Percentiles rank a stretch among this genome's conserved stretches.
Evolutionary conservation across 202 grass and related monocot genomes (phyloP).

Genomic region (Saccharum hybrid): DNA sequence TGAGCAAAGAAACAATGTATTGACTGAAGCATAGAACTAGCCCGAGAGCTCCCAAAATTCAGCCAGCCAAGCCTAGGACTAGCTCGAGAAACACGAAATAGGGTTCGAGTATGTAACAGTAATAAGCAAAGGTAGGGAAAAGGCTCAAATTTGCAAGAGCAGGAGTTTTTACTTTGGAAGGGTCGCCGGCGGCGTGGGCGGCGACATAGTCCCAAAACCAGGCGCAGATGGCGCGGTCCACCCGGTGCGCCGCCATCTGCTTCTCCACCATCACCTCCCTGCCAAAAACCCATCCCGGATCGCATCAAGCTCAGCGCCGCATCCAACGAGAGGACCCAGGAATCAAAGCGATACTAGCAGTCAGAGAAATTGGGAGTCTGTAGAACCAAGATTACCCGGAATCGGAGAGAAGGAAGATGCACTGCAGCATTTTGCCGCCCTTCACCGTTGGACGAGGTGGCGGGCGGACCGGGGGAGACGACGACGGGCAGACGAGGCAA

Average conservation of each 20-base stretch:
- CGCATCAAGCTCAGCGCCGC: constrained; percentile 22
- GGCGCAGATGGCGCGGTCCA: constrained; percentile 83
- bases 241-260: constrained; percentile 81
- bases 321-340: constrained; percentile 14
- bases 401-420: constrained; percentile 91
- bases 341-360: not conserved
- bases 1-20: not conserved
- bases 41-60: not conserved
- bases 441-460: not conserved
- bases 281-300: constrained; percentile 1
- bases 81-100: not conserved
- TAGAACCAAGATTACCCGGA: constrained; percentile 61
- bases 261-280: constrained; percentile 99
- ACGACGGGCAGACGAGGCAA: not conserved
- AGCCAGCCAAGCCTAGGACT: not conserved
- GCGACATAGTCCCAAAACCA: constrained; percentile 88
- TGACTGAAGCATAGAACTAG: not conserved
- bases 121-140: not conserved
- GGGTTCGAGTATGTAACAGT: not conserved
- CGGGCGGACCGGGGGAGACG: not conserved
- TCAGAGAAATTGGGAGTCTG: not conserved
- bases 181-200: constrained; percentile 63
- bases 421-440: constrained; percentile 67
- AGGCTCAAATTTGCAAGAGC: not conserved
- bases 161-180: constrained; percentile 59